Evolutionary conservation across 176 grass and related monocot genomes (phyloP).

Genomic region (Miscanthus lutarioriparius): DNA sequence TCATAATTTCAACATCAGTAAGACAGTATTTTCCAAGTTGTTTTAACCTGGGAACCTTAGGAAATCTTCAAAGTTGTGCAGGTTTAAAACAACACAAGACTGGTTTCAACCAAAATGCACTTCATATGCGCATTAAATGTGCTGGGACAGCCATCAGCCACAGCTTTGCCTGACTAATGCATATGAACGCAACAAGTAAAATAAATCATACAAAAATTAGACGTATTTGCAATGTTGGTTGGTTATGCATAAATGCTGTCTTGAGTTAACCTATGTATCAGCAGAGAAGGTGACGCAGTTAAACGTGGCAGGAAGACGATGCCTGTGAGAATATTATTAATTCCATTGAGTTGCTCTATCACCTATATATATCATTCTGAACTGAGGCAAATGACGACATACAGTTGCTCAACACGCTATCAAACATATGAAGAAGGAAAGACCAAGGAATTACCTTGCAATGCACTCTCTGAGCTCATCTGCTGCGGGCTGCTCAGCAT

Average conservation of each 20-base stretch:
- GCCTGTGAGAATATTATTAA: background rate
- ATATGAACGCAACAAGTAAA: background rate
- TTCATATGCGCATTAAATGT: conserved; percentile 7
- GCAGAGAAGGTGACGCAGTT: background rate
- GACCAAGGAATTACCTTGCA: conserved; percentile 44
- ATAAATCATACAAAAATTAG: background rate
- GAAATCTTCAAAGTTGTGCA: background rate
- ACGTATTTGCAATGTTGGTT: background rate
- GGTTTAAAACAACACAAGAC: background rate
- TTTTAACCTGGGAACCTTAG: background rate
- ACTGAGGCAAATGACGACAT: background rate
- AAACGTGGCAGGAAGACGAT: background rate
- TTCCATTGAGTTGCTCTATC: background rate
- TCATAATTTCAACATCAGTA: background rate
- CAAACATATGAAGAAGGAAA: conserved; percentile 1
- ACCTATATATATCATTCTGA: background rate
- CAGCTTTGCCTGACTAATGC: background rate
- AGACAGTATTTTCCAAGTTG: background rate
- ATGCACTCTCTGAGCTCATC: conserved; percentile 62
- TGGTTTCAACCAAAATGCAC: conserved; percentile 1
- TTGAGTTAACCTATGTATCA: background rate
- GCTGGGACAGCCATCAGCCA: background rate
- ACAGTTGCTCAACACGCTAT: background rate
- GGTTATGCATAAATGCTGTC: background rate
- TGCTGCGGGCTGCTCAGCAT: conserved; percentile 26